Percentiles rank a stretch among this genome's conserved stretches.
Evolutionary conservation across 768 basidiomycete genomes (phyloP).

Genomic region (Russula abietina): DNA sequence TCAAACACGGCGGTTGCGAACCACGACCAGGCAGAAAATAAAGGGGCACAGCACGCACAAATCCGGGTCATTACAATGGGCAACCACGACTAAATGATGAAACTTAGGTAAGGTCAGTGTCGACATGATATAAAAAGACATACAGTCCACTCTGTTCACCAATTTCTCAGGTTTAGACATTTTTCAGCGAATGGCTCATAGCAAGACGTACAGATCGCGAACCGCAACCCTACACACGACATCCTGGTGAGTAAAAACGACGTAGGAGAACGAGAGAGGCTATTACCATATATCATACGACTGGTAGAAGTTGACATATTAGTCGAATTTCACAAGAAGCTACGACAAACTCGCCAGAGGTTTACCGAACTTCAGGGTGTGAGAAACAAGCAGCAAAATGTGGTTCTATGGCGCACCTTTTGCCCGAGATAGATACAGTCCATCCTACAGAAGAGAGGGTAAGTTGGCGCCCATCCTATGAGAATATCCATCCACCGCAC

Average conservation of each 20-base stretch:
- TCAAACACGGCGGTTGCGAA: constrained; percentile 17
- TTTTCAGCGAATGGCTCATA: neutral
- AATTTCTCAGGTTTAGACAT: neutral
- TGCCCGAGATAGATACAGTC: constrained; percentile 96
- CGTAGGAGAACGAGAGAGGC: neutral
- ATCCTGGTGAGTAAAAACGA: neutral
- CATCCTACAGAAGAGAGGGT: constrained; percentile 46
- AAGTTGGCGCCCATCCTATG: neutral
- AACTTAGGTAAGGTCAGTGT: neutral
- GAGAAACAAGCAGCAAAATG: neutral
- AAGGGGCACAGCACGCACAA: constrained; percentile 44
- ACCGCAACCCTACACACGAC: constrained; percentile 29
- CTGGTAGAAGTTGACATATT: constrained; percentile 28
- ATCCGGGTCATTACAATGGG: constrained; percentile 67
- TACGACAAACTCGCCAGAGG: constrained; percentile 50
- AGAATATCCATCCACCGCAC: constrained; percentile 37
- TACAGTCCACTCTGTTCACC: constrained; percentile 53
- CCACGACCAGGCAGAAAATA: neutral
- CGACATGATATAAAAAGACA: neutral
- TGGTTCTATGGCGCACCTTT: constrained; percentile 48
- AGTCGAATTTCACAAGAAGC: neutral
- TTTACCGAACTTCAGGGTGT: constrained; percentile 53
- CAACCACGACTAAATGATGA: constrained; percentile 55
- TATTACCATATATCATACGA: constrained; percentile 54
- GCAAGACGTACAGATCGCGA: constrained; percentile 58